Evolutionary conservation across 768 basidiomycete genomes (phyloP), one percentile per base, ranked within the genome.

Genomic region (Boletellus sp.): DNA sequence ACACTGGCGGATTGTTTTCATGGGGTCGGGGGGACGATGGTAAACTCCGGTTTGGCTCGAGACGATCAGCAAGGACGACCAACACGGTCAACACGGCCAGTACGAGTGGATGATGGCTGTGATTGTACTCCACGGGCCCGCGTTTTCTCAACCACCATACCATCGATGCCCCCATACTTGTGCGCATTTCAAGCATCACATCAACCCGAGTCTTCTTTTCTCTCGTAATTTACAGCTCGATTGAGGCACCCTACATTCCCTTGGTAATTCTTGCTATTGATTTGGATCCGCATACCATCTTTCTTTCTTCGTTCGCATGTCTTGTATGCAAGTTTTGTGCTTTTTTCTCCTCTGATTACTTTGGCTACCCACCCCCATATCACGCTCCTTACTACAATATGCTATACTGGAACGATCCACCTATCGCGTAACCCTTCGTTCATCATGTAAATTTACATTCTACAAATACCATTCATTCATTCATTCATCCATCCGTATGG

Each of bases 11-110:
- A 1, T 67, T 89, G 37, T 88, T 90, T 64, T 84, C 83, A 0
- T 84, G 82, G 81, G 80, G 77, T 6, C 73, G 80, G 26, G 69
- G 77, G 6, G 81, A 83, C 15, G 81, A 78, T 58, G 78, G 83
- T 16, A 85, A 83, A 60, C 75, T 83, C 53, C 79, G 87, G 50
- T 91, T 91, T 68, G 89, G 88, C 37, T 84, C 88, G 13, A 73
- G 79, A 53, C 77, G 88, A 57, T 78, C 78, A n/a, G 67, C 67
- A 33, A 76, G 63, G 62, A 72, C 72, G 34, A 67, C 66, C 48
- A 68, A 64, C 22, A 55, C 61, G 13, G 45, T 68, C 54, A 62
- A 48, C 39, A 33, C 53, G 31, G 32, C 54, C 47, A 57, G 42
- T 10, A 57, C 54, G 5, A 46, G 46, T 8, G 58, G 56, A 50